A percentile compares a stretch with the other conserved stretches of the same genome.
phyloP scores from a whole-genome alignment of 2,329 filamentous ascomycete genomes.

The Emericellopsis cladophorae region DNA sequence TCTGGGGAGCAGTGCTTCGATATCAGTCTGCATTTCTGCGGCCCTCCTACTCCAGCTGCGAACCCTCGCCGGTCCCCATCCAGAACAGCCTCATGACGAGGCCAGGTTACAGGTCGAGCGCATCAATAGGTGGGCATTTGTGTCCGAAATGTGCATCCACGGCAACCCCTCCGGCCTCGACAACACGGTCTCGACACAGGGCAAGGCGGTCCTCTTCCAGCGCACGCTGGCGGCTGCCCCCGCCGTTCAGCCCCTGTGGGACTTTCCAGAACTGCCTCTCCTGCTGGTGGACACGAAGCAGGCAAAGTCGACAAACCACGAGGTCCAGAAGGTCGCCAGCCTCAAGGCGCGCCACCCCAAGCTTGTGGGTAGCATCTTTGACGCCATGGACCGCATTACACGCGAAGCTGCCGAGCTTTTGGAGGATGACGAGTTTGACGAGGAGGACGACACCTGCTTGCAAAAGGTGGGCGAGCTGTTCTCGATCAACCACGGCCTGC shows the following conservation, averaged over 20 bases:
- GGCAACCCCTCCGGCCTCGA: constrained; percentile 94
- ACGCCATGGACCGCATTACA: constrained; percentile 70
- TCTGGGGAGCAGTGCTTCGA: constrained; percentile 86
- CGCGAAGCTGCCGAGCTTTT: constrained; percentile 41
- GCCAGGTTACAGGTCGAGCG: constrained; percentile 83
- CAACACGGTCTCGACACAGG: constrained; percentile 88
- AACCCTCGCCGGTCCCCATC: constrained; percentile 79
- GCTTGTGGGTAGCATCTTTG: constrained; percentile 68
- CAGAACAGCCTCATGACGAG: constrained; percentile 79
- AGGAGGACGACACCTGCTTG: constrained; percentile 49
- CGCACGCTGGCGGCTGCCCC: constrained; percentile 66
- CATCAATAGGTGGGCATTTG: constrained; percentile 97
- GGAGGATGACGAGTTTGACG: constrained; percentile 53
- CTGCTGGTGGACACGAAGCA: constrained; percentile 84
- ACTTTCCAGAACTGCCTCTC: constrained; percentile 85
- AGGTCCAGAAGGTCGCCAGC: constrained; percentile 75
- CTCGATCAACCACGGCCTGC: constrained; percentile 83
- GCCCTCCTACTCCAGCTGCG: constrained; percentile 81
- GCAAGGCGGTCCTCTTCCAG: constrained; percentile 88
- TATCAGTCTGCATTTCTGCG: constrained; percentile 76
- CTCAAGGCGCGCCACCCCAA: constrained; percentile 61
- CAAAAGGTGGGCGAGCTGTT: constrained; percentile 74
- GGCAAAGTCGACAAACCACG: constrained; percentile 69
- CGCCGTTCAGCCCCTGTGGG: constrained; percentile 60
- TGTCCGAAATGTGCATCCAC: constrained; percentile 93